phyloP scores from a whole-genome alignment of 2,329 filamentous ascomycete species.

The Graphilbum ipis-grandicollis region DNA sequence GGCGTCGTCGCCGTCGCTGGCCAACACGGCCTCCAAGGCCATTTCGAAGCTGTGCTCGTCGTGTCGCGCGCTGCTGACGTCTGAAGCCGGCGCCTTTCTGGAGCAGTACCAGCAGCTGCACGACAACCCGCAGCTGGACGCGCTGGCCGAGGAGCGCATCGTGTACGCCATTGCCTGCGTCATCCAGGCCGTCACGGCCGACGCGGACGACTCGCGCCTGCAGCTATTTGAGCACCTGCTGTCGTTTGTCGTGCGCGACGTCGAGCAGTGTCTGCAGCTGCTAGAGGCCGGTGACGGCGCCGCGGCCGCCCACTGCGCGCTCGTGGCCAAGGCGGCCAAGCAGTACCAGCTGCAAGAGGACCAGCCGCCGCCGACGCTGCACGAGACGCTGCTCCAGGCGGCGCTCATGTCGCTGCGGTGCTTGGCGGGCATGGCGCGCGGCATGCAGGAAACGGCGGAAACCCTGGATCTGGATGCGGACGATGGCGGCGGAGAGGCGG shows the following conservation, averaged over 20 bases:
- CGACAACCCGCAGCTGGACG: slow-evolving; percentile 42
- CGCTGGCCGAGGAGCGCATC: slow-evolving; percentile 54
- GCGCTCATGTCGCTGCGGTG: slow-evolving; percentile 44
- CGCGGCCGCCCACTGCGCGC: slow-evolving; percentile 3
- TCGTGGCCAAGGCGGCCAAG: slow-evolving; percentile 10
- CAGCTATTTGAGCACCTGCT: slow-evolving; percentile 40
- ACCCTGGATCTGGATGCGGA: slow-evolving; percentile 42
- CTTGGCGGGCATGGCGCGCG: slow-evolving; percentile 52
- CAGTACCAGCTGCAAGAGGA: slow-evolving; percentile 8
- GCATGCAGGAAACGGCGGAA: slow-evolving; percentile 52
- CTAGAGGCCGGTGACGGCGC: slow-evolving; percentile 13
- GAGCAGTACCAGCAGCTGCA: slow-evolving; percentile 52
- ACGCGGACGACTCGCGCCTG: slow-evolving; percentile 34
- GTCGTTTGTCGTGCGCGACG: slow-evolving; percentile 43
- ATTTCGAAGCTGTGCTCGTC: slow-evolving; percentile 61
- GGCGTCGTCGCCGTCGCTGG: slow-evolving; percentile 39
- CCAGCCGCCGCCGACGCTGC: slow-evolving; percentile 10
- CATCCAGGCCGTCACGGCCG: slow-evolving; percentile 50
- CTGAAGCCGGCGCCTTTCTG: slow-evolving; percentile 51
- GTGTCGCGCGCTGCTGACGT: slow-evolving; percentile 50
- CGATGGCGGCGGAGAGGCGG: not conserved
- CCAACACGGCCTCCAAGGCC: slow-evolving; percentile 53
- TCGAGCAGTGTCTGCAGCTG: slow-evolving; percentile 25
- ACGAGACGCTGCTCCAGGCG: slow-evolving; percentile 31
- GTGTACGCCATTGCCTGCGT: slow-evolving; percentile 59